Evolutionary conservation across 2,329 filamentous ascomycete species (phyloP).

Genomic region (Penicillium frequentans): DNA sequence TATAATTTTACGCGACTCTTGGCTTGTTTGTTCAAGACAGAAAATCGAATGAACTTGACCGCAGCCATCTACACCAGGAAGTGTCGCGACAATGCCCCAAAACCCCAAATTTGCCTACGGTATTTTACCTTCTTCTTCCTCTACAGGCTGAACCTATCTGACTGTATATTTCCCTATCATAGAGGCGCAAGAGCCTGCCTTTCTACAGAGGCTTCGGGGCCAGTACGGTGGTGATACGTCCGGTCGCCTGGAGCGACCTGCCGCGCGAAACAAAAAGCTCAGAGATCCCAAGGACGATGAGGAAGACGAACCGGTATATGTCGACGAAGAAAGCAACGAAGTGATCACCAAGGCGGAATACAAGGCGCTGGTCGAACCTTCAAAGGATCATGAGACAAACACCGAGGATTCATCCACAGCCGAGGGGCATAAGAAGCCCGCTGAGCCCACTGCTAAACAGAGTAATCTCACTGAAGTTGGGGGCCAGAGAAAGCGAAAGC

Average conservation of each 20-base stretch:
- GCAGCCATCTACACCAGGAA: conserved; percentile 6
- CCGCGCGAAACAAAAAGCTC: conserved; percentile 36
- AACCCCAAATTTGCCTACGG: conserved; percentile 48
- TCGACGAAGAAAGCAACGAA: conserved; percentile 46
- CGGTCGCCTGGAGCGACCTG: conserved; percentile 38
- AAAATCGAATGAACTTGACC: conserved; percentile 11
- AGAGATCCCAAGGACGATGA: conserved; percentile 37
- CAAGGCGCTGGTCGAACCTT: conserved; percentile 33
- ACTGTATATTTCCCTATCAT: not conserved
- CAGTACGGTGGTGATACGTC: conserved; percentile 35
- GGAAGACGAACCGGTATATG: conserved; percentile 45
- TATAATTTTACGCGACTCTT: conserved; percentile 1
- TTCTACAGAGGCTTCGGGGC: conserved; percentile 42
- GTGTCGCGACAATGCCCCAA: conserved; percentile 34
- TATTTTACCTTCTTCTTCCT: conserved; percentile 18
- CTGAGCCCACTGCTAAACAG: conserved; percentile 29
- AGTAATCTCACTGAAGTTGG: conserved; percentile 41
- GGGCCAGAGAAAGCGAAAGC: conserved; percentile 43
- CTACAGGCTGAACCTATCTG: not conserved
- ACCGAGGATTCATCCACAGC: conserved; percentile 13
- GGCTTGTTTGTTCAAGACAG: not conserved
- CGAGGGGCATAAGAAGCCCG: conserved; percentile 12
- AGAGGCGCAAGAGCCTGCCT: conserved; percentile 46
- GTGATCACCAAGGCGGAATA: conserved; percentile 47
- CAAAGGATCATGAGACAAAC: conserved; percentile 10